Conservation (phyloP, 768 basidiomycete genomes). For the Gymnopilus junonius region DNA sequence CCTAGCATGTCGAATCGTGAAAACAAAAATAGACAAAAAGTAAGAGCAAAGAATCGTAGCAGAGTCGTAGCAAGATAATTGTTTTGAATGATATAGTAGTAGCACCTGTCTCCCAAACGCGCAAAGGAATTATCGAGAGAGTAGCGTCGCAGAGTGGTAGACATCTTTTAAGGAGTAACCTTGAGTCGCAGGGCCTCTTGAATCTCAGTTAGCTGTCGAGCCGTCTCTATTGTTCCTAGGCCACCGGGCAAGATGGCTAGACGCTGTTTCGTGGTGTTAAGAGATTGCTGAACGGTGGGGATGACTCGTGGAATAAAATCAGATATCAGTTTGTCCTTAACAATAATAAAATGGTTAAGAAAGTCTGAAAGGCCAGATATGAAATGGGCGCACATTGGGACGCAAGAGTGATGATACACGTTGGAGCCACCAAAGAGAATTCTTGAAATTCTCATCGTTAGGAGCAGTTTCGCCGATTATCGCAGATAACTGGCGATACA, state of each 20-base stretch:
- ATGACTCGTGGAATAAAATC: constrained; percentile 84
- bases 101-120: not conserved
- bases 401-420: constrained; percentile 72
- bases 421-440: constrained; percentile 86
- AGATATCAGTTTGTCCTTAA: constrained; percentile 78
- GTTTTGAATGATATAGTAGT: not conserved
- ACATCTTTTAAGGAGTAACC: constrained; percentile 25
- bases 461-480: constrained; percentile 78
- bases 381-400: constrained; percentile 58
- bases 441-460: constrained; percentile 81
- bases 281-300: constrained; percentile 75
- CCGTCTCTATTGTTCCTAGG: constrained; percentile 67
- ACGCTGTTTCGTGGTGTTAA: constrained; percentile 82
- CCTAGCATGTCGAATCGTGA: constrained; percentile 1
- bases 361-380: not conserved
- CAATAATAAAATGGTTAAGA: not conserved
- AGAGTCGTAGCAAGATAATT: not conserved
- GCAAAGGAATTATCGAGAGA: not conserved
- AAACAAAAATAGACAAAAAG: not conserved
- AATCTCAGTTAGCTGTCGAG: constrained; percentile 72
- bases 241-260: constrained; percentile 78
- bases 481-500: constrained; percentile 61
- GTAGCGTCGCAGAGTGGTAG: not conserved
- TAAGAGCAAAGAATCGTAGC: not conserved
- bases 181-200: constrained; percentile 71